Base-by-base conservation (phyloP, 371 early-diverging fungal species). In the Conidiobolus incongruus region DNA sequence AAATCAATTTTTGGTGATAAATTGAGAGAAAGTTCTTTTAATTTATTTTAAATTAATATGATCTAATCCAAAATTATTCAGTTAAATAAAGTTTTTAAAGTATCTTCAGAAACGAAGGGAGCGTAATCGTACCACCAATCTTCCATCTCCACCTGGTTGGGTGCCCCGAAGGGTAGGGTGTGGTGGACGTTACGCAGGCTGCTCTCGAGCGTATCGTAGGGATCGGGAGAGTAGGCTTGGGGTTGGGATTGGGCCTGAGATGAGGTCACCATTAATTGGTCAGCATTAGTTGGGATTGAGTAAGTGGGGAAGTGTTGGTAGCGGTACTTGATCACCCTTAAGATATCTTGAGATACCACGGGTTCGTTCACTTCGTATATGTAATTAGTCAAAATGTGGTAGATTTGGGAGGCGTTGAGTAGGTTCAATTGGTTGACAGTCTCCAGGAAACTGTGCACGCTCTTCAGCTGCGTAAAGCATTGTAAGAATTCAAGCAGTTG, bases 401-500 rank as follows among this genome's bases (percentile, higher is more conserved):
- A 8, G 4, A 32, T 32, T 7, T 40, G 29, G 16, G 5, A 17
- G 24, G 33, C 33, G 15, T n/a, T 12, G 7, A 40, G 28, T 11
- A 7, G 12, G 21, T 29, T 15, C 24, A 5, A 40, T n/a, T 11
- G 16, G 3, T 23, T 21, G 8, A 40, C 21, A 20, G 41, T 40
- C 4, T 28, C 29, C 17, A 32, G 11, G 15, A 40, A 40, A 19
- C 41, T 40, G 7, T 29, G 15, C 15, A 40, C 13, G 10, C 7
- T 40, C 8, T 8, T 29, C 7, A 80, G 53, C 34, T 74, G 70
- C 1, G 85, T 72, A 15, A 80, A 49, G 47, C 82, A 76, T 50
- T 87, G 85, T 17, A 86, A 56, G 33, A 92, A 60, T 56, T 85
- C 82, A 7, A 81, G 52, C 8, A 89, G 58, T 42, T 86, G 83